These are phyloP conservation scores for Ceratocystis cacaofunesta DNA, from an alignment of 2,329 filamentous ascomycete species.

Conservation along the genomic window DNA sequence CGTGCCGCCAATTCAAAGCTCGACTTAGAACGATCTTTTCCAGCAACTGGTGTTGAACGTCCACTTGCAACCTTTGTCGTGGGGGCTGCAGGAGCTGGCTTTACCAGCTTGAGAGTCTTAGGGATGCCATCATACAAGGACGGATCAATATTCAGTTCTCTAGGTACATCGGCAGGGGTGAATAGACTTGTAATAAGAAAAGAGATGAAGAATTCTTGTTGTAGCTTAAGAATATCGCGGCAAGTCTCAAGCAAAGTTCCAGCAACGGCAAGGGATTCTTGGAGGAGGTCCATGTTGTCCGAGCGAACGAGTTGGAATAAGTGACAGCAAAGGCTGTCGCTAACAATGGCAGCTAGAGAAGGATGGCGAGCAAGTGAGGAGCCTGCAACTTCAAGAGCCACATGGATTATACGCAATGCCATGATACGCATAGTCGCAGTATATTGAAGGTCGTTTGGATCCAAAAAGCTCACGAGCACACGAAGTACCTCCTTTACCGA, in stretches of 20 bases:
- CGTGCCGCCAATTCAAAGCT: constrained; percentile 82
- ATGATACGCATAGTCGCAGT: constrained; percentile 94
- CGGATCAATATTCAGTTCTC: constrained; percentile 79
- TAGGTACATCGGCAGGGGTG: constrained; percentile 83
- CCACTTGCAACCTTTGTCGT: constrained; percentile 43
- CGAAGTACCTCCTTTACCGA: constrained; percentile 90
- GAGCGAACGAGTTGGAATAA: constrained; percentile 92
- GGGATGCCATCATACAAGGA: constrained; percentile 86
- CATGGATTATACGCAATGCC: constrained; percentile 92
- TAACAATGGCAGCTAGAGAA: constrained; percentile 69
- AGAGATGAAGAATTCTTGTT: constrained; percentile 89
- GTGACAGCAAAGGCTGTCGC: constrained; percentile 84
- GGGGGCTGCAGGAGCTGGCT: constrained; percentile 39
- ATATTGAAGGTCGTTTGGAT: constrained; percentile 83
- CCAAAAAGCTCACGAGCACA: constrained; percentile 81
- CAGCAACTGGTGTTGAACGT: constrained; percentile 73
- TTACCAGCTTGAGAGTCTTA: constrained; percentile 74
- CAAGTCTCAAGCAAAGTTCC: constrained; percentile 85
- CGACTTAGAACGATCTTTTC: constrained; percentile 83
- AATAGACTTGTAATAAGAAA: constrained; percentile 91
- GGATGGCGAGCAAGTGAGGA: constrained; percentile 90
- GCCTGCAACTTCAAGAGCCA: constrained; percentile 88
- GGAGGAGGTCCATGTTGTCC: constrained; percentile 88
- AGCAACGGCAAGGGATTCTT: constrained; percentile 82
- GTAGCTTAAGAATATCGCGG: constrained; percentile 76